Evolutionary conservation across 768 basidiomycete species (phyloP), one percentile per base, ranked within the genome.

Genomic region (Tephrocybe sp.): DNA sequence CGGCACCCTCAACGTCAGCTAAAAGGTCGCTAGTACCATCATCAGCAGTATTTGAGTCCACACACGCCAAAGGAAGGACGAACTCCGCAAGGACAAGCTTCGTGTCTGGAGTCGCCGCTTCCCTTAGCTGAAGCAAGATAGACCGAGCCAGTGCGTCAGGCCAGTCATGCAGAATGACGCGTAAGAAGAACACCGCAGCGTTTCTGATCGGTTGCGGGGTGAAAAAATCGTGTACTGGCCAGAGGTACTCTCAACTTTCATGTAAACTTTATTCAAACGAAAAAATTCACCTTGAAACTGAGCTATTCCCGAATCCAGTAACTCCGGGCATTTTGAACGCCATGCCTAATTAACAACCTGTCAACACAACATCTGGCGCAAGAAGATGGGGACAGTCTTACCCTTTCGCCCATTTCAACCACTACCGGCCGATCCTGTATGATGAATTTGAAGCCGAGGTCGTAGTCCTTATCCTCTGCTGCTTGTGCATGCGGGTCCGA

Each of bases 101-200:
- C 20, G 88, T 89, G 2, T 72, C 65, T 0, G 76, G 75, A 4
- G 70, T 66, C 3, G 79, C 76, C 7, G 78, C 76, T 46, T 74
- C 72, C 20, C 78, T 67, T 31, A 79, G 65, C 0, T 67, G 65
- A 14, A 75, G 58, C 5, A 80, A 68, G 36, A 81, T 78, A 44
- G 63, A 62, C 30, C 73, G 69, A 17, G 79, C 80, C 55, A 69
- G 76, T 1, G 69, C 70, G 55, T 90, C 84, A 1, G 87, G 83
- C 88, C 89, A 90, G 60, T 92, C 89, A 58, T 92, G 89, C 31
- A 87, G 71, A 34, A 89, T 78, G 16, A 84, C 82, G 19, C 88
- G 80, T 26, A 89, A 70, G 31, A 90, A 71, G 61, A 84, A 92
- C 5, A 89, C 80, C 0, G 85, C 77, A 52, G 85, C 73, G 46